Evolutionary conservation across 805 yeast genomes (phyloP).

Genomic region (Wickerhamomyces hampshirensis): DNA sequence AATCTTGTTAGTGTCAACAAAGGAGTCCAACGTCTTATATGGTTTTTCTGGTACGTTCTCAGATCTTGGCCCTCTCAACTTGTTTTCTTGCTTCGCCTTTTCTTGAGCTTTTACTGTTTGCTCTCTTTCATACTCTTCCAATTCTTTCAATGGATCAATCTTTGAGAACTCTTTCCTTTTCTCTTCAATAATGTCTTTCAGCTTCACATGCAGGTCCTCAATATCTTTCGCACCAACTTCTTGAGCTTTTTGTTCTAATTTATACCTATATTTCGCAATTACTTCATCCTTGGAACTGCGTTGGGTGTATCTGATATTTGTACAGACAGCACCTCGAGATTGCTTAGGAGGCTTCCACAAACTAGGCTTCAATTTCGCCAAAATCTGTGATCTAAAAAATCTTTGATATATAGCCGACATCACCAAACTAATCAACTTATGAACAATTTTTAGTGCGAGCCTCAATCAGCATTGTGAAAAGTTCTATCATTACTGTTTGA

Average conservation of each 20-base stretch:
- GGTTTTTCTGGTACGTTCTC: slow-evolving; percentile 42
- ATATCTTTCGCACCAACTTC: slow-evolving; percentile 41
- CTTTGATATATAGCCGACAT: no score
- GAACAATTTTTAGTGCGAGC: no score
- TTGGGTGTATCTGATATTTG: slow-evolving; percentile 14
- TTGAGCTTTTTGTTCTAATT: slow-evolving; percentile 33
- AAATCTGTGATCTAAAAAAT: no score
- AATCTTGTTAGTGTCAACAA: slow-evolving; percentile 64
- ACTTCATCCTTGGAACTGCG: slow-evolving; percentile 21
- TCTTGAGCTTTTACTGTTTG: slow-evolving; percentile 24
- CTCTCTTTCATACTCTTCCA: slow-evolving; percentile 49
- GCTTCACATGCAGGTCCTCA: slow-evolving; percentile 55
- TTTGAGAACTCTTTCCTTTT: slow-evolving; percentile 52
- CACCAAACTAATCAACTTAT: no score
- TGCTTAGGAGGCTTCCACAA: slow-evolving; percentile 3
- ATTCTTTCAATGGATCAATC: slow-evolving; percentile 65
- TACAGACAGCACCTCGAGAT: slow-evolving; percentile 16
- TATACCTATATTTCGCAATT: slow-evolving; percentile 29
- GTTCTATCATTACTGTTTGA: no score
- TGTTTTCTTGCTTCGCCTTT: slow-evolving; percentile 20
- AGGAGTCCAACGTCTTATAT: slow-evolving; percentile 69
- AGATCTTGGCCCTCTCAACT: slow-evolving; percentile 32
- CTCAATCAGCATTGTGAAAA: no score
- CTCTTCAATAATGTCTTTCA: slow-evolving; percentile 55
- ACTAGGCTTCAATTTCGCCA: no score